A percentile compares a stretch with the other conserved stretches of the same genome.
Evolutionary conservation across 306 rosid species (phyloP).

Genomic region (Ammopiptanthus mongolicus): DNA sequence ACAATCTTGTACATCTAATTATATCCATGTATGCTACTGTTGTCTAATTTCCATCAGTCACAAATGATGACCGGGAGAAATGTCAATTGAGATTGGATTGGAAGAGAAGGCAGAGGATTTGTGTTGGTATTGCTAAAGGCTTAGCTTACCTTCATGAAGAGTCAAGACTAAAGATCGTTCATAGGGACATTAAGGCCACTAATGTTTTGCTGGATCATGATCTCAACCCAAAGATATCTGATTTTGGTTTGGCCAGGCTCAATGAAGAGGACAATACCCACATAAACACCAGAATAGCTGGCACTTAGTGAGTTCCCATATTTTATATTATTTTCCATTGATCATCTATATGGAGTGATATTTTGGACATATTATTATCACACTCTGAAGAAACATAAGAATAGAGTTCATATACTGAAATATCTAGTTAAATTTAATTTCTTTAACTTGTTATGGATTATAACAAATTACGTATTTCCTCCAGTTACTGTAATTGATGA

Average conservation of each 20-base stretch:
- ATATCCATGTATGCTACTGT: neutral
- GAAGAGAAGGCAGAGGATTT: constrained; percentile 52
- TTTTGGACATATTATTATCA: neutral
- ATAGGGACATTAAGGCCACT: constrained; percentile 65
- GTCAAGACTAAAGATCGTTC: constrained; percentile 60
- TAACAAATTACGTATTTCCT: neutral
- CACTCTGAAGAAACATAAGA: neutral
- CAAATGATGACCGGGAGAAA: constrained; percentile 23
- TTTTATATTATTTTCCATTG: neutral
- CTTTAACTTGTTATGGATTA: neutral
- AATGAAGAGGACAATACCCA: constrained; percentile 58
- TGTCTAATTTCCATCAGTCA: constrained; percentile 3
- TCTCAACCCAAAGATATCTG: constrained; percentile 56
- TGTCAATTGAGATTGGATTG: constrained; percentile 32
- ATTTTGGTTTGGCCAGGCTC: constrained; percentile 65
- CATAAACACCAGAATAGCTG: constrained; percentile 49
- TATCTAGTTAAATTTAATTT: neutral
- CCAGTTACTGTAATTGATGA: neutral
- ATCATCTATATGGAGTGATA: neutral
- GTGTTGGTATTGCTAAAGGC: constrained; percentile 58
- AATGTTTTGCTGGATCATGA: constrained; percentile 60
- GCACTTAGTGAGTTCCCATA: constrained; percentile 41
- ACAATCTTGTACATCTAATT: neutral
- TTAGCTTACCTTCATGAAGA: constrained; percentile 69
- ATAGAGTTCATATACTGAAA: neutral